Percentiles rank a stretch among this genome's conserved stretches.
Evolutionary conservation across 2,329 filamentous ascomycete species (phyloP).

Genomic region (Xylariaceae sp.): DNA sequence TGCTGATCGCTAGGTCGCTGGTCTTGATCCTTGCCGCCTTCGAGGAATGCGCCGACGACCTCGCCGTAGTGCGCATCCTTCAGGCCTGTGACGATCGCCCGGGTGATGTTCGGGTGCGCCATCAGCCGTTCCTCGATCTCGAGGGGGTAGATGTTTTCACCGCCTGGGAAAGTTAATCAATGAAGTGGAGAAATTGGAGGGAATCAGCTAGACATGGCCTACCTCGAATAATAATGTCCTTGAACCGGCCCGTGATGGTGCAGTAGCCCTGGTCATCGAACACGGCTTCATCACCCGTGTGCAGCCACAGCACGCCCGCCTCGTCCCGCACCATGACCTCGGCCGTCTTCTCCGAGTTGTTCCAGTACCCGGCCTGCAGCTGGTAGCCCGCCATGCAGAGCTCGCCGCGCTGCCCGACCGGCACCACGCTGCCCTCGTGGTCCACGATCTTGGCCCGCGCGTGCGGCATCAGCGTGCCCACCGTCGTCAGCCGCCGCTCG

Average conservation of each 20-base stretch:
- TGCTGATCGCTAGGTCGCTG: constrained; percentile 45
- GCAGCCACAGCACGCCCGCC: constrained; percentile 54
- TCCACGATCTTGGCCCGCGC: constrained; percentile 74
- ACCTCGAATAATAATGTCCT: constrained; percentile 75
- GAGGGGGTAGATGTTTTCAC: constrained; percentile 70
- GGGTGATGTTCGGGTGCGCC: constrained; percentile 55
- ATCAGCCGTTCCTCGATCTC: constrained; percentile 73
- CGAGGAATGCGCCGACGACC: constrained; percentile 64
- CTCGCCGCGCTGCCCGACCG: constrained; percentile 65
- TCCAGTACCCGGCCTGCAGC: constrained; percentile 62
- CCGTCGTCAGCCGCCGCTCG: constrained; percentile 62
- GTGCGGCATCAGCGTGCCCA: constrained; percentile 73
- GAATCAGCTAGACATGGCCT: constrained; percentile 13
- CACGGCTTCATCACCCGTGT: constrained; percentile 66
- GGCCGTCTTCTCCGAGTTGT: constrained; percentile 70
- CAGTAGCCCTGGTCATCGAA: constrained; percentile 67
- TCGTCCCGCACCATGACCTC: constrained; percentile 52
- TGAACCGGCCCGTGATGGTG: constrained; percentile 69
- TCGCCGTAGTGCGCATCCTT: constrained; percentile 70
- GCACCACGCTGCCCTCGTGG: constrained; percentile 59
- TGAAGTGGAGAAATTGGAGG: constrained; percentile 1
- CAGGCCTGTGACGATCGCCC: constrained; percentile 67
- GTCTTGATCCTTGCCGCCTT: constrained; percentile 25
- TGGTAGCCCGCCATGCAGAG: constrained; percentile 77
- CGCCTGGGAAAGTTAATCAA: constrained; percentile 38